Conservation (phyloP, 495 filamentous ascomycete species). For the Hypoxylon lienhwacheense region DNA sequence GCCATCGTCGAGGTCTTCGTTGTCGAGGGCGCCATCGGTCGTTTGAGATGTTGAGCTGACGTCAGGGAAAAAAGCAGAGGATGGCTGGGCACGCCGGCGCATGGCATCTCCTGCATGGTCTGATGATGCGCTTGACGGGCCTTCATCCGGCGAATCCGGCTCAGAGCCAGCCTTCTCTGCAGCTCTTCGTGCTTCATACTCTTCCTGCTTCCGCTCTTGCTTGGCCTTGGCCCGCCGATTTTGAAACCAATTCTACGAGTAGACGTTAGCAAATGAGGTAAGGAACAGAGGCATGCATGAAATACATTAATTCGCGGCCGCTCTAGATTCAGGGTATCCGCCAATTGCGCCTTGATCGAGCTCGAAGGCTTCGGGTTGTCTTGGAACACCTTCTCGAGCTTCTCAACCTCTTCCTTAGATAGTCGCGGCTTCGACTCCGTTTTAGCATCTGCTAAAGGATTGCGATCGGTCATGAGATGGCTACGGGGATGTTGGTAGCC, state of each 20-base stretch:
- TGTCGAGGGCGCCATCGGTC: slow-evolving; percentile 17
- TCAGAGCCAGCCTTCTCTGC: slow-evolving; percentile 53
- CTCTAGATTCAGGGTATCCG: slow-evolving; percentile 71
- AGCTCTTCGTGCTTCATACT: slow-evolving; percentile 60
- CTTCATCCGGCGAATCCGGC: slow-evolving; percentile 41
- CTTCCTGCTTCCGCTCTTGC: slow-evolving; percentile 71
- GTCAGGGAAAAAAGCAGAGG: slow-evolving; percentile 42
- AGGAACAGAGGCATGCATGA: slow-evolving; percentile 24
- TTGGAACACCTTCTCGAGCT: slow-evolving; percentile 72
- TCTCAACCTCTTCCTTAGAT: slow-evolving; percentile 80
- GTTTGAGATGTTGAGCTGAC: slow-evolving; percentile 23
- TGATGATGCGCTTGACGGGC: slow-evolving; percentile 17
- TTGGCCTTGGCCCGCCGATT: slow-evolving; percentile 84
- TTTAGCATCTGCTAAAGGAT: slow-evolving; percentile 35
- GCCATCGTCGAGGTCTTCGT: slow-evolving; percentile 29
- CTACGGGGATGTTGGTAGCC: slow-evolving; percentile 30
- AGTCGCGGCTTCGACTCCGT: slow-evolving; percentile 66
- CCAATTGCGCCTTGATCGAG: slow-evolving; percentile 72
- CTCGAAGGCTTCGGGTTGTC: slow-evolving; percentile 78
- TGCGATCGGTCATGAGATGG: slow-evolving; percentile 31
- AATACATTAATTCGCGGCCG: slow-evolving; percentile 75
- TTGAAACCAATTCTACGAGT: slow-evolving; percentile 83
- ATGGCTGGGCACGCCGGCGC: slow-evolving; percentile 41
- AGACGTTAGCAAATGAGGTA: slow-evolving; percentile 37
- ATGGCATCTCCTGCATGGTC: slow-evolving; percentile 40